A percentile compares a stretch with the other conserved stretches of the same genome.
phyloP scores from a whole-genome alignment of 164 flowering plant species.

The Paratinospora sagittata region DNA sequence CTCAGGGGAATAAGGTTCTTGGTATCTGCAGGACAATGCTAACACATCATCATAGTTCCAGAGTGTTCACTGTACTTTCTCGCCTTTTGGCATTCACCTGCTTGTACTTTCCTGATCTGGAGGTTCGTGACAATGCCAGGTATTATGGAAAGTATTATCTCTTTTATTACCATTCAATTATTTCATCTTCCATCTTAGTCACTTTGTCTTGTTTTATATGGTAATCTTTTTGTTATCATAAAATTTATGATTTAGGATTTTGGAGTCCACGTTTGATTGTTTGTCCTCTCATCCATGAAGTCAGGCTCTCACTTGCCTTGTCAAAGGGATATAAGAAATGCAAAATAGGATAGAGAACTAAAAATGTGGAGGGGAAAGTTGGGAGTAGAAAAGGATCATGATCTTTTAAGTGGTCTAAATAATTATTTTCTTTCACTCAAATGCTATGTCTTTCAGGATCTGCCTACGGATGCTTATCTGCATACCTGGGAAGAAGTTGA shows the following conservation, averaged over 20 bases:
- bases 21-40: conserved; percentile 82
- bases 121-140: conserved; percentile 97
- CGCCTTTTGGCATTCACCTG: conserved; percentile 71
- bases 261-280: background rate
- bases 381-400: background rate
- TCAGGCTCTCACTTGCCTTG: background rate
- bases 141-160: conserved; percentile 20
- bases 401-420: background rate
- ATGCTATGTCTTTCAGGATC: conserved; percentile 48
- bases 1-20: conserved; percentile 81
- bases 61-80: conserved; percentile 62
- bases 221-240: background rate
- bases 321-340: background rate
- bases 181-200: conserved; percentile 1
- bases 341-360: background rate
- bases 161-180: background rate
- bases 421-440: conserved; percentile 1
- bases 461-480: conserved; percentile 82
- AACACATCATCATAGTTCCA: conserved; percentile 71
- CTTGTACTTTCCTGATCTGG: conserved; percentile 89
- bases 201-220: background rate
- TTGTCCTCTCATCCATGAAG: background rate
- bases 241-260: background rate
- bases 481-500: conserved; percentile 85
- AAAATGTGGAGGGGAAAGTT: background rate